phyloP scores from a whole-genome alignment of 768 basidiomycete genomes.

The Strobilomyces dryophilus region DNA sequence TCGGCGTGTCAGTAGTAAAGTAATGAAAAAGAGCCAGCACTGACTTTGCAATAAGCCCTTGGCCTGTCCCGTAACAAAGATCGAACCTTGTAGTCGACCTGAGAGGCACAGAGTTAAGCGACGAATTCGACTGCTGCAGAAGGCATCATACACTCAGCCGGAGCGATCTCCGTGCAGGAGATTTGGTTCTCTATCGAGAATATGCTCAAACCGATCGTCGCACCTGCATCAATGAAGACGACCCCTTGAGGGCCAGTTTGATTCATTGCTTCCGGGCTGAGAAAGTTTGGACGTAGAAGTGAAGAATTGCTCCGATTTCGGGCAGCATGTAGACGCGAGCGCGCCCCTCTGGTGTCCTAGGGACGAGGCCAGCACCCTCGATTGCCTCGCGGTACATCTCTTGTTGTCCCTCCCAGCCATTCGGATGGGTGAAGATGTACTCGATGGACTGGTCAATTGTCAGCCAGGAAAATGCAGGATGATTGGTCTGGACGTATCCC shows the following conservation, averaged over 20 bases:
- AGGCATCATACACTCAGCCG: slow-evolving; percentile 1
- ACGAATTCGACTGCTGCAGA: no score
- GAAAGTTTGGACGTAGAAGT: neutral
- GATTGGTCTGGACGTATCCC: neutral
- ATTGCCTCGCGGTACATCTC: slow-evolving; percentile 10
- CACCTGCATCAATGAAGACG: no score
- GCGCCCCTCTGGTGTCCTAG: slow-evolving; percentile 6
- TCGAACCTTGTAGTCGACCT: neutral
- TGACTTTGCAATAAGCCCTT: neutral
- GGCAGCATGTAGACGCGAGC: neutral
- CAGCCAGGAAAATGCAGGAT: neutral
- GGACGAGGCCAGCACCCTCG: slow-evolving; percentile 7
- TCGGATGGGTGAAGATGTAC: slow-evolving; percentile 22
- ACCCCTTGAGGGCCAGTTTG: neutral
- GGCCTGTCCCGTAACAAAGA: neutral
- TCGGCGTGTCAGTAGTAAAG: no score
- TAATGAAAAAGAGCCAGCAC: neutral
- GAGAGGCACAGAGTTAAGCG: no score
- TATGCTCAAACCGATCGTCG: no score
- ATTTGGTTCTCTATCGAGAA: neutral
- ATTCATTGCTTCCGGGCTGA: neutral
- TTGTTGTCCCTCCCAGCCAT: slow-evolving; percentile 12
- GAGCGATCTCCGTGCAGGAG: neutral
- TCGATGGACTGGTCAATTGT: slow-evolving; percentile 7
- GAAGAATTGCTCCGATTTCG: neutral